Evolutionary conservation across 2,329 filamentous ascomycete species (phyloP).

Genomic region (Thyridium curvatum): DNA sequence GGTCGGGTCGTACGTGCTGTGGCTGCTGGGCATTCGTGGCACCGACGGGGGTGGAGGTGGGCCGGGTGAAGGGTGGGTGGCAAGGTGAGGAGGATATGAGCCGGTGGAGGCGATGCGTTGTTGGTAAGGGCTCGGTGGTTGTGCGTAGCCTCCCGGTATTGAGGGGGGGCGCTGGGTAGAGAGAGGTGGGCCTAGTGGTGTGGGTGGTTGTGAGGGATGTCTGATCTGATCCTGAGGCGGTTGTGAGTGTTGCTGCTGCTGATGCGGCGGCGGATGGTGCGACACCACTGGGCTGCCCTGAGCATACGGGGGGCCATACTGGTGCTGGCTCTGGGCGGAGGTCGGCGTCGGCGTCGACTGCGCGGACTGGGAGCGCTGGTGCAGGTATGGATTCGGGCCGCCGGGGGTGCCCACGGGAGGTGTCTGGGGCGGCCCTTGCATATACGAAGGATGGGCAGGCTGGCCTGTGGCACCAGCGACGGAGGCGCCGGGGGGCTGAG

Average conservation of each 20-base stretch:
- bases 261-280: constrained; percentile 38
- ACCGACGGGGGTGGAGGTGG: constrained; percentile 27
- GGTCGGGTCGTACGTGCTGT: constrained; percentile 37
- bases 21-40: constrained; percentile 34
- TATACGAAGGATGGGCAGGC: constrained; percentile 26
- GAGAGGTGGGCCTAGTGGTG: constrained; percentile 46
- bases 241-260: constrained; percentile 38
- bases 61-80: constrained; percentile 22
- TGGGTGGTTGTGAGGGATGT: constrained; percentile 47
- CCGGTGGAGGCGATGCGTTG: constrained; percentile 34
- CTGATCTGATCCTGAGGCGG: constrained; percentile 33
- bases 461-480: constrained; percentile 21
- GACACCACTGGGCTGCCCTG: constrained; percentile 47
- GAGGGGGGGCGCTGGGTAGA: constrained; percentile 28
- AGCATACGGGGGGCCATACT: constrained; percentile 41
- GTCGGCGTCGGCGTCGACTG: constrained; percentile 57
- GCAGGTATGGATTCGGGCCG: constrained; percentile 25
- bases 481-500: constrained; percentile 22
- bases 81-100: constrained; percentile 26
- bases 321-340: constrained; percentile 53
- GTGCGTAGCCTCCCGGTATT: constrained; percentile 31
- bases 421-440: constrained; percentile 36
- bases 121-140: constrained; percentile 55
- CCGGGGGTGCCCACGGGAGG: constrained; percentile 40
- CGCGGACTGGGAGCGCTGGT: constrained; percentile 49